Evolutionary conservation across 148 eudicot genomes (phyloP), one percentile per base, ranked within the genome.

Genomic region (Fallopia convolvulus): DNA sequence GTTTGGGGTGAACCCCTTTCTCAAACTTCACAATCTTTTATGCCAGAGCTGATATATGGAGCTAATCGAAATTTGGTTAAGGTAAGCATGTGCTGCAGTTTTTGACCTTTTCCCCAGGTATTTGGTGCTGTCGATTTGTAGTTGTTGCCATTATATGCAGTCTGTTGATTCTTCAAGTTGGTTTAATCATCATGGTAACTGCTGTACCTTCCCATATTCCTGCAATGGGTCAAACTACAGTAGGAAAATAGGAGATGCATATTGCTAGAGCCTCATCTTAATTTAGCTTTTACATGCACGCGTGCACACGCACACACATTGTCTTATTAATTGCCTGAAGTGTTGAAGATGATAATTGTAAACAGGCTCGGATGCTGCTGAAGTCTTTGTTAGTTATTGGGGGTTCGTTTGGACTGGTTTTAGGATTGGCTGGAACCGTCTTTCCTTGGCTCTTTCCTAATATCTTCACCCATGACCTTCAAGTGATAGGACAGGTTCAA

Each of bases 1-100:
- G 97, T 95, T 48, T 91, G 89, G 89, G 97, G 98, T 15, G 98
- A 95, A 83, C 99, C 99, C 74, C 94, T 95, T 49, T 93, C 98
- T 81, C 97, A 95, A 84, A 95, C 99, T 46, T 91, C 99, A 18
- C 99, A 95, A 55, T 95, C 99, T 41, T 95, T 93, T 79, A 93
- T 95, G 99, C 99, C 99, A 11, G 98, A 93, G 88, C 83, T 95
- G 80, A 75, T 95, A 50, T 89, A 91, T 74, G 99, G 98, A 80
- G 90, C 80, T 36, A 85, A 91, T 73, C 88, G 92, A 82, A 95
- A 85, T 82, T 82, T 88, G 47, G 77, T 75, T n/a, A 91, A 92
- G 97, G 99, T 95, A 83, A 80, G 81, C 75, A 44, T 41, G 46
- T 42, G 32, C 15, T 33, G 8, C 18, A 2, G n/a, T 66, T 14